Evolutionary conservation across 441 rosid species (phyloP).

Genomic region (Erysimum cheiri): DNA sequence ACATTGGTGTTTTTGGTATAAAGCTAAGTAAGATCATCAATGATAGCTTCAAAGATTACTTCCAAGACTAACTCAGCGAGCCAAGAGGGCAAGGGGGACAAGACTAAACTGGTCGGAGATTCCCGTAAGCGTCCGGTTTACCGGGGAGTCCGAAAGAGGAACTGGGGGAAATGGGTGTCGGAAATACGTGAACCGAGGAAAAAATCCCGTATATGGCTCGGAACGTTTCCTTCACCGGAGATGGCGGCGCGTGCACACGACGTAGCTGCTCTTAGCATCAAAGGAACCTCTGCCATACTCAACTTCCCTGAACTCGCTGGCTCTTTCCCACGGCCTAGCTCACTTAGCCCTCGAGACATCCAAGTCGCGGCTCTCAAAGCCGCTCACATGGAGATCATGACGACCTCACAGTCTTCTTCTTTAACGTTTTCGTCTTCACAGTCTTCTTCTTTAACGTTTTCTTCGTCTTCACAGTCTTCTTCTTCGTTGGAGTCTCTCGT

Average conservation of each 20-base stretch:
- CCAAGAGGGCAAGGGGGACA: slow-evolving; percentile 25
- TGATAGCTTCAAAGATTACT: slow-evolving; percentile 33
- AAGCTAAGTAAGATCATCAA: slow-evolving; percentile 31
- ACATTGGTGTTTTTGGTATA: slow-evolving; percentile 32
- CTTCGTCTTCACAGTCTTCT: slow-evolving; percentile 36
- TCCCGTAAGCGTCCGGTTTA: slow-evolving; percentile 47
- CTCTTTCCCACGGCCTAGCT: slow-evolving; percentile 42
- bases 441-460: too few relatives aligned
- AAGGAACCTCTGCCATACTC: slow-evolving; percentile 45
- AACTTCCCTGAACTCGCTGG: slow-evolving; percentile 44
- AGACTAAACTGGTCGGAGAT: slow-evolving; percentile 42
- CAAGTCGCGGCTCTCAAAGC: slow-evolving; percentile 48
- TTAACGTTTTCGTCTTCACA: too few relatives aligned
- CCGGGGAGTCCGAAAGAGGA: slow-evolving; percentile 47
- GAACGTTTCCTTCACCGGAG: slow-evolving; percentile 80
- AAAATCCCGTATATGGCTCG: slow-evolving; percentile 74
- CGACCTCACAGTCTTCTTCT: slow-evolving; percentile 42
- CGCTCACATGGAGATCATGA: slow-evolving; percentile 44
- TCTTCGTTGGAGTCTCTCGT: slow-evolving; percentile 44
- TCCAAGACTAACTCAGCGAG: slow-evolving; percentile 14
- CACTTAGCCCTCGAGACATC: slow-evolving; percentile 38
- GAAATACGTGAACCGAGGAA: slow-evolving; percentile 46
- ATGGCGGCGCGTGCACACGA: slow-evolving; percentile 98
- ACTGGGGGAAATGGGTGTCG: slow-evolving; percentile 50
- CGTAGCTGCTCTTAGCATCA: slow-evolving; percentile 59